Evolutionary conservation across 495 filamentous ascomycete species (phyloP).

Genomic region (Friedmanniomyces endolithicus): DNA sequence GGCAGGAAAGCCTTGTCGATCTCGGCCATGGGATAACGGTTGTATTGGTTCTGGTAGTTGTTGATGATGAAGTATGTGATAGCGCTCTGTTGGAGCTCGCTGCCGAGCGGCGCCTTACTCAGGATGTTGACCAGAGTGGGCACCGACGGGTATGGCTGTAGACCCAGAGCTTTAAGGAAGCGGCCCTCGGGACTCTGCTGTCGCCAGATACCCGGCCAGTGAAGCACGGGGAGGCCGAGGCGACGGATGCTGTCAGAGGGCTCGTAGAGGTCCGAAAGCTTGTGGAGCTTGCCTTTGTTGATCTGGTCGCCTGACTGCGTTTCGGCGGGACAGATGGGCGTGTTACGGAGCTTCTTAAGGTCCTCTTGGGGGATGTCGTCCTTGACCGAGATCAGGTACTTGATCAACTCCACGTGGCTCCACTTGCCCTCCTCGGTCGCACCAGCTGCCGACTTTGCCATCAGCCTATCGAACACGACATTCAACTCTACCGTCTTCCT

Average conservation of each 20-base stretch:
- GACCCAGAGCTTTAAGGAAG: conserved; percentile 58
- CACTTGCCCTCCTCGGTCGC: conserved; percentile 44
- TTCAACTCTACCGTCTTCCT: conserved; percentile 79
- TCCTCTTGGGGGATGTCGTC: conserved; percentile 82
- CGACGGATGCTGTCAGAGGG: conserved; percentile 58
- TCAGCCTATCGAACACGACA: conserved; percentile 79
- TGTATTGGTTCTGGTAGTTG: conserved; percentile 65
- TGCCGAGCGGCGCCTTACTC: conserved; percentile 40
- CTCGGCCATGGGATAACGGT: conserved; percentile 41
- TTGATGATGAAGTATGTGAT: conserved; percentile 76
- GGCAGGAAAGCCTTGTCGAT: conserved; percentile 59
- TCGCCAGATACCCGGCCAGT: conserved; percentile 63
- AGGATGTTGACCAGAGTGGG: conserved; percentile 65
- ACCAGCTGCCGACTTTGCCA: conserved; percentile 38
- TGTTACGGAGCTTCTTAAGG: conserved; percentile 60
- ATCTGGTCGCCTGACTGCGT: conserved; percentile 24
- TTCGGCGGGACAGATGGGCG: conserved; percentile 74
- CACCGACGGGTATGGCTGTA: conserved; percentile 55
- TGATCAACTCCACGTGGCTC: conserved; percentile 90
- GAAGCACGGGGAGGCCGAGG: conserved; percentile 63
- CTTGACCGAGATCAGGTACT: conserved; percentile 77
- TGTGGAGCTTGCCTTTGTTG: conserved; percentile 45
- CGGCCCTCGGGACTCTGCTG: conserved; percentile 52
- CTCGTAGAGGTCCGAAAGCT: conserved; percentile 73
- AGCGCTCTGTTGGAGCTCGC: conserved; percentile 32